Evolutionary conservation across 1,284 basidiomycete genomes (phyloP), one percentile per base, ranked within the genome.

Genomic region (Fomitiporia mediterranea): DNA sequence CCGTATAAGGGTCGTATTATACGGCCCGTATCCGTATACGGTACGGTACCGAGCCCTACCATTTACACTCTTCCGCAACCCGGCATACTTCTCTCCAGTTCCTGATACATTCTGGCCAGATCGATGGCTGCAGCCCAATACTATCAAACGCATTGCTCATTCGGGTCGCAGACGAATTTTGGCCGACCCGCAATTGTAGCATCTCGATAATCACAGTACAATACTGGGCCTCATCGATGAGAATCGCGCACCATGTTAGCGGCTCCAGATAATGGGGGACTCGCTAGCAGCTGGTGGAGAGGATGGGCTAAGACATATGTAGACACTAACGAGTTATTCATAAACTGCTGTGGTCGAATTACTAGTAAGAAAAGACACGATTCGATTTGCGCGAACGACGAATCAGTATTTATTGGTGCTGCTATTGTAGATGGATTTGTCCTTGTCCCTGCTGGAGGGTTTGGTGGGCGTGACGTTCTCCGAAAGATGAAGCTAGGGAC

Each of bases 241-340:
- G 17, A 77, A 88, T 53, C 95, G 92, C 64, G 62, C 66, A 0
- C 64, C 68, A 28, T 94, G 91, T 65, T 69, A 69, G 37, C 74
- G 72, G 83, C 79, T 7, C 72, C 81, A 28, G 76, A 83, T 61
- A 86, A 86, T 2, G 85, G 86, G 2, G 90, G 89, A 0, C 70
- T 93, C 1, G 82, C 84, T 0, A 91, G 91, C 0, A 72, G 75
- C 32, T 95, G 92, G 92, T 95, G 92, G 93, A 74, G 88, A 65
- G 82, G 73, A 0, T 93, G 91, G 90, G 84, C 78, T 0, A 74
- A 69, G 56, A 84, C 83, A 63, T 58, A 75, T 66, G n/a, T n/a
- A n/a, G n/a, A n/a, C n/a, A n/a, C n/a, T n/a, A n/a, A n/a, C n/a
- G n/a, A n/a, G n/a, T n/a, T n/a, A n/a, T n/a, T n/a, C n/a, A n/a